Percentiles rank a stretch among this genome's conserved stretches.
These are phyloP conservation scores for Pachysandra terminalis DNA, from an alignment of 164 flowering plant genomes.

Conservation along the genomic window DNA sequence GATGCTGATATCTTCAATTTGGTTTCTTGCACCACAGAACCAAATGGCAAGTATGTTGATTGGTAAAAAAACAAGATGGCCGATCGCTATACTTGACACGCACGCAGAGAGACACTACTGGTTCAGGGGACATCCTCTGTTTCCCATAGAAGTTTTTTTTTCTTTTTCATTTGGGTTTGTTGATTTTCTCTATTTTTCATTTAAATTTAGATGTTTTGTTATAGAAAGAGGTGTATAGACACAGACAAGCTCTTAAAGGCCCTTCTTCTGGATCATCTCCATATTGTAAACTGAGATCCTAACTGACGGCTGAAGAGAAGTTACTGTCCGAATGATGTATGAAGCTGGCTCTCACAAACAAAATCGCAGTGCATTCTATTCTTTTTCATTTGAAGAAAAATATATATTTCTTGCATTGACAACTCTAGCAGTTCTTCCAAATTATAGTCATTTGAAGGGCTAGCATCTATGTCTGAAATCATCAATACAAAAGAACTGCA, in stretches of 20 bases:
- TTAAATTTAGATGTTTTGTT: conserved; percentile 19
- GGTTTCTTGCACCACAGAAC: conserved; percentile 8
- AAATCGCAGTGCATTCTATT: conserved; percentile 10
- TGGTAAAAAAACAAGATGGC: not conserved
- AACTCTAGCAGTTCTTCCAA: conserved; percentile 10
- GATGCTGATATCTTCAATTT: conserved; percentile 33
- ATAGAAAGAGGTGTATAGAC: conserved; percentile 31
- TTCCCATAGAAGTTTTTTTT: conserved; percentile 10
- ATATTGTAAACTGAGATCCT: conserved; percentile 21
- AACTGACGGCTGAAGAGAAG: conserved; percentile 9
- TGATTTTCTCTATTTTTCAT: conserved; percentile 18
- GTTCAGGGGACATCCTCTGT: conserved; percentile 5
- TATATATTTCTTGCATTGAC: conserved; percentile 16
- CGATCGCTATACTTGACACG: conserved; percentile 1
- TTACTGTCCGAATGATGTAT: conserved; percentile 15
- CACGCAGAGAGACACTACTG: conserved; percentile 8
- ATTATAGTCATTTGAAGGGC: no score
- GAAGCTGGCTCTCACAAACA: conserved; percentile 17
- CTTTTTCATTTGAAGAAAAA: conserved; percentile 6
- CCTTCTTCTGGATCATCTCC: conserved; percentile 17
- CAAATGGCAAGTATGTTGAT: conserved; percentile 11
- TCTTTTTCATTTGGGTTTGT: conserved; percentile 15
- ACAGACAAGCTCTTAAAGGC: conserved; percentile 8
- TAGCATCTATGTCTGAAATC: no score
- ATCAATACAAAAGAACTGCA: no score